Evolutionary conservation across 2,329 filamentous ascomycete species (phyloP), one percentile per base, ranked within the genome.

Genomic region (Akanthomyces muscarius): DNA sequence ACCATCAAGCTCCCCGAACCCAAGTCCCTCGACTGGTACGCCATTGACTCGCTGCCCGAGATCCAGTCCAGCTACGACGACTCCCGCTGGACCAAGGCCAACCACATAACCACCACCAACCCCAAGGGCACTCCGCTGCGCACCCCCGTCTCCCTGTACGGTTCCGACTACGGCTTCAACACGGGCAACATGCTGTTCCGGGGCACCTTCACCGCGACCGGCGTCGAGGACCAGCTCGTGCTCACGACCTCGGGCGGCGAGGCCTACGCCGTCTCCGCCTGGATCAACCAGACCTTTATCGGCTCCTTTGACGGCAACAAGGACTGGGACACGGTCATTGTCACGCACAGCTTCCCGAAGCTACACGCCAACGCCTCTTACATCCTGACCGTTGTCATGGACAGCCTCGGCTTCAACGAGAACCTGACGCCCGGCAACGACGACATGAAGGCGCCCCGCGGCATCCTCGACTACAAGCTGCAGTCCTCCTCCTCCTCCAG

Each of bases 161-260:
- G 81, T 0, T 84, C 84, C 18, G 90, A 93, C 73, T 93, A 93
- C 69, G 89, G 89, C 28, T 93, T 86, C 74, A 81, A 90, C 71
- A 81, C 86, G 0, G 89, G 90, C 3, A 84, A 83, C 1, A 78
- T 92, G 0, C 68, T 93, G 54, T 93, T 85, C 77, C 84, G 89
- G 1, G 90, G 89, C 0, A 80, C 86, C 66, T 93, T 94, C 71
- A 81, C 77, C 0, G 85, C 89, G 5, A 81, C 77, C 1, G 88
- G 88, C 18, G 75, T 79, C 1, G 88, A 91, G 66, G 77, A 77
- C 0, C 76, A 75, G 0, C 75, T 93, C 52, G 81, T 75, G 64
- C 71, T 90, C 21, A 77, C 77, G 50, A 88, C 88, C 0, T 83
- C 87, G 65, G 90, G 90, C 44, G 90, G 90, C 2, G 80, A 75